phyloP scores from a whole-genome alignment of 768 basidiomycete species.

The Pleurotus tuoliensis region DNA sequence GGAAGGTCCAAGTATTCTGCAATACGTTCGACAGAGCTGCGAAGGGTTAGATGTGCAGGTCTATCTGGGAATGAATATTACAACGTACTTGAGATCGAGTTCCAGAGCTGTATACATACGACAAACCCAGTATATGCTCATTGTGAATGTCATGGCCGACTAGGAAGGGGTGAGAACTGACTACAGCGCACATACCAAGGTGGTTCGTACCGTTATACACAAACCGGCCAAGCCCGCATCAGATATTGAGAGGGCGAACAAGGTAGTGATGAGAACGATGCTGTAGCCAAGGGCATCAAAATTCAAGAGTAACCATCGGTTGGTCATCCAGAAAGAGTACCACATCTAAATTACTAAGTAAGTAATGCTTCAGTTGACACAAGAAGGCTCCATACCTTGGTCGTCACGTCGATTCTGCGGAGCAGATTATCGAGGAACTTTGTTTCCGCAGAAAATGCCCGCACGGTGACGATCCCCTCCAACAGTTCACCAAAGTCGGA shows the following conservation, averaged over 20 bases:
- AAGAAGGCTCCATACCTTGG: slow-evolving; percentile 41
- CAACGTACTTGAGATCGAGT: slow-evolving; percentile 67
- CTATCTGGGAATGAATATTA: neutral
- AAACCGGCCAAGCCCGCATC: slow-evolving; percentile 62
- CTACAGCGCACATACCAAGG: neutral
- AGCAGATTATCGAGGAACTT: slow-evolving; percentile 76
- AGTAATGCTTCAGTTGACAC: neutral
- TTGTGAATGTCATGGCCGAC: slow-evolving; percentile 42
- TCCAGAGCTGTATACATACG: slow-evolving; percentile 56
- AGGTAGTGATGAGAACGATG: slow-evolving; percentile 68
- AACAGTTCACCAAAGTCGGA: slow-evolving; percentile 79
- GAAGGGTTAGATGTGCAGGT: neutral
- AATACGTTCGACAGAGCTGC: slow-evolving; percentile 84
- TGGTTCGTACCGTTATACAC: slow-evolving; percentile 53
- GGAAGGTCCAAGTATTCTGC: slow-evolving; percentile 89
- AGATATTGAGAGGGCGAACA: slow-evolving; percentile 67
- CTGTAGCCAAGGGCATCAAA: slow-evolving; percentile 77
- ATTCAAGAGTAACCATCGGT: slow-evolving; percentile 79
- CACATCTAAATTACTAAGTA: slow-evolving; percentile 51
- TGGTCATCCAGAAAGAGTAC: slow-evolving; percentile 89
- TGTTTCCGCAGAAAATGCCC: slow-evolving; percentile 82
- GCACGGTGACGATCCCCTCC: slow-evolving; percentile 81
- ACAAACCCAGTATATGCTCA: slow-evolving; percentile 50
- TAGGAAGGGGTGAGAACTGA: neutral
- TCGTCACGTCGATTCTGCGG: slow-evolving; percentile 72